These are phyloP conservation scores for Paramecium sexaurelia DNA, from an alignment of 73 alveolate species.

Conservation along the genomic window DNA sequence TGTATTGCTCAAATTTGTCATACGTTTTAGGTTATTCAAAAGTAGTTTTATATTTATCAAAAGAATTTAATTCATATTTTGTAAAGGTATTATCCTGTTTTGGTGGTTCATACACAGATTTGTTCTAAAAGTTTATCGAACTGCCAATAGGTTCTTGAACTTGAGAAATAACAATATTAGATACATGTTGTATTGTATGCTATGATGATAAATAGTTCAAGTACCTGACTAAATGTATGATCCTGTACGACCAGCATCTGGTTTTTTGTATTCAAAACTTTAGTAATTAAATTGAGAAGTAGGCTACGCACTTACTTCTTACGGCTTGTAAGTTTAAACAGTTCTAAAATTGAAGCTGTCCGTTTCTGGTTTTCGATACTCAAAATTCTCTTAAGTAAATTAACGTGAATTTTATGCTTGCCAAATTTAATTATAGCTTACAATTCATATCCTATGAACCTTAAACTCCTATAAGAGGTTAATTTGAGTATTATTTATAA, in stretches of 20 bases:
- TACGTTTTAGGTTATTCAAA: neutral
- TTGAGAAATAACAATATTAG: neutral
- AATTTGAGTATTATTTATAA: neutral
- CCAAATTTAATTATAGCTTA: neutral
- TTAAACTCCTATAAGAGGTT: neutral
- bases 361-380: conserved; percentile 38
- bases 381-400: neutral
- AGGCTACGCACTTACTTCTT: conserved; percentile 27
- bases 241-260: conserved; percentile 28
- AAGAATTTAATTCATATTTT: neutral
- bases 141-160: neutral
- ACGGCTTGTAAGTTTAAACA: conserved; percentile 30
- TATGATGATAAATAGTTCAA: neutral
- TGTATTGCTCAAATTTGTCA: neutral
- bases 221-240: neutral
- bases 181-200: conserved; percentile 9
- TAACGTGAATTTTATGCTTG: neutral
- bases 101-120: conserved; percentile 42
- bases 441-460: neutral
- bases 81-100: neutral
- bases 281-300: neutral
- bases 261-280: conserved; percentile 14
- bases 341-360: conserved; percentile 18
- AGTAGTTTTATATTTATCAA: conserved; percentile 21
- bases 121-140: neutral